phyloP scores from a whole-genome alignment of 2,329 filamentous ascomycete genomes.

The Cladosporium sp. region DNA sequence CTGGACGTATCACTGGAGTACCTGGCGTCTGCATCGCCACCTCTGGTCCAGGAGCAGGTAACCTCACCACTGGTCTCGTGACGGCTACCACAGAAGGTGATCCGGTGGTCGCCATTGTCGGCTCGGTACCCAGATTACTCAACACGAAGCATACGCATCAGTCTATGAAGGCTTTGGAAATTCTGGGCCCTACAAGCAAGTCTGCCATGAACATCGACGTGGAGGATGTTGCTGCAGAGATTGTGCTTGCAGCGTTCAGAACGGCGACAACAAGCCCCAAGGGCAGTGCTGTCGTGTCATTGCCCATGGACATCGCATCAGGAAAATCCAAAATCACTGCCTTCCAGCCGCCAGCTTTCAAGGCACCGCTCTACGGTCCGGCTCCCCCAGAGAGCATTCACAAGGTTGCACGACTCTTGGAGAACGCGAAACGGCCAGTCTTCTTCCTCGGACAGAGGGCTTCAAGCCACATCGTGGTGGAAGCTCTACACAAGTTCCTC shows the following conservation, averaged over 20 bases:
- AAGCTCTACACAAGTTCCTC: constrained; percentile 40
- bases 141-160: constrained; percentile 47
- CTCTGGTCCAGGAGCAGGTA: constrained; percentile 45
- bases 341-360: constrained; percentile 38
- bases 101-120: constrained; percentile 47
- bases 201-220: constrained; percentile 40
- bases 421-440: constrained; percentile 36
- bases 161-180: constrained; percentile 42
- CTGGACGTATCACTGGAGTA: constrained; percentile 43
- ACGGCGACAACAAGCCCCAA: constrained; percentile 39
- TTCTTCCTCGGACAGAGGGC: constrained; percentile 45
- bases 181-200: constrained; percentile 44
- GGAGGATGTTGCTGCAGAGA: constrained; percentile 46
- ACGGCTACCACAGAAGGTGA: constrained; percentile 48
- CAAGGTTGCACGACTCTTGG: constrained; percentile 33
- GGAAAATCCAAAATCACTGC: constrained; percentile 37
- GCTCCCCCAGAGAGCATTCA: constrained; percentile 32
- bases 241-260: constrained; percentile 45
- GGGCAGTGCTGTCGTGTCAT: constrained; percentile 41
- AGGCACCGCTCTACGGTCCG: constrained; percentile 39
- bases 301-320: constrained; percentile 44
- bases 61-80: constrained; percentile 44
- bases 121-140: constrained; percentile 42
- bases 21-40: constrained; percentile 47
- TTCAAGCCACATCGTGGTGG: constrained; percentile 38